A percentile compares a stretch with the other conserved stretches of the same genome.
Evolutionary conservation across 1,284 basidiomycete species (phyloP).

Genomic region (Paramarasmius palmivorus): DNA sequence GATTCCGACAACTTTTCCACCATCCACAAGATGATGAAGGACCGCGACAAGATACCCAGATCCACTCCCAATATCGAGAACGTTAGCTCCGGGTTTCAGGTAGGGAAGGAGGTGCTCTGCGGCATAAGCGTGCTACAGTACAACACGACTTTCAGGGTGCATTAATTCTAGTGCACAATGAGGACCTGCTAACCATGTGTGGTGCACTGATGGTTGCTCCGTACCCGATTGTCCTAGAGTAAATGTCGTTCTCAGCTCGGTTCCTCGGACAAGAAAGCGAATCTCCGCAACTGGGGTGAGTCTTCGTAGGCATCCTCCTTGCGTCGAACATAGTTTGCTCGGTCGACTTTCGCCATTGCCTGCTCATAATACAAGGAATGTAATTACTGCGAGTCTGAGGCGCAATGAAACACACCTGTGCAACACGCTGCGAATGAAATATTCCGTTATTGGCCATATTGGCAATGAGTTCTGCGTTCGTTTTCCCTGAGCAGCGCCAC

Average conservation of each 20-base stretch:
- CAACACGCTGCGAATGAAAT: slow-evolving; percentile 53
- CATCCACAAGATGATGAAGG: slow-evolving; percentile 69
- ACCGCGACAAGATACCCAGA: slow-evolving; percentile 81
- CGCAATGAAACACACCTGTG: slow-evolving; percentile 32
- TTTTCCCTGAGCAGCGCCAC: slow-evolving; percentile 72
- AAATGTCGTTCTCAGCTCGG: not conserved
- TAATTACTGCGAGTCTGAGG: slow-evolving; percentile 12
- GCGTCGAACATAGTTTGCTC: slow-evolving; percentile 69
- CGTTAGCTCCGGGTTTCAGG: slow-evolving; percentile 67
- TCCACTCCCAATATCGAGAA: slow-evolving; percentile 83
- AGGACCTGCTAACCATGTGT: slow-evolving; percentile 67
- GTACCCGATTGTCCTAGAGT: slow-evolving; percentile 66
- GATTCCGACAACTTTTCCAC: slow-evolving; percentile 82
- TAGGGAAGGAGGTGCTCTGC: slow-evolving; percentile 71
- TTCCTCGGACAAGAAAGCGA: slow-evolving; percentile 11
- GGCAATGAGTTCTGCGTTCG: slow-evolving; percentile 70
- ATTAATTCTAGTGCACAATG: slow-evolving; percentile 7
- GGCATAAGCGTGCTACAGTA: slow-evolving; percentile 76
- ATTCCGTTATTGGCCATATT: slow-evolving; percentile 64
- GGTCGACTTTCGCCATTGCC: slow-evolving; percentile 76
- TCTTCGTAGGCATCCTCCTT: slow-evolving; percentile 70
- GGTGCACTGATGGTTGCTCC: slow-evolving; percentile 90
- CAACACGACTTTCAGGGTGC: slow-evolving; percentile 5
- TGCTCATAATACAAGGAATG: slow-evolving; percentile 25
- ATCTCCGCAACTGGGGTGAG: slow-evolving; percentile 63